A percentile compares a stretch with the other conserved stretches of the same genome.
These are phyloP conservation scores for Solanum chacoense DNA, from an alignment of 305 asterid species.

Conservation along the genomic window DNA sequence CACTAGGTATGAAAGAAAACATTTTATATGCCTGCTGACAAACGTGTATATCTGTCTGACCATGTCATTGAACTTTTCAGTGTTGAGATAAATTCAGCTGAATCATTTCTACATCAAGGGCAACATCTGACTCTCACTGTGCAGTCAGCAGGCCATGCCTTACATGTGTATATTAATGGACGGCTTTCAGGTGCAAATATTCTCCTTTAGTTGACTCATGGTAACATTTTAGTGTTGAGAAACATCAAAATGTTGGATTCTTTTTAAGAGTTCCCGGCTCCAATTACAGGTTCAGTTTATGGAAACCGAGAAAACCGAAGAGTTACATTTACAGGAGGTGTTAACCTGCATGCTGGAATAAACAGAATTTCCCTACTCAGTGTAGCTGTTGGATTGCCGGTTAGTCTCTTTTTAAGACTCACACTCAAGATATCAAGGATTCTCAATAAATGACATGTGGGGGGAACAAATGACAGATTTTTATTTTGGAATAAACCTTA, in stretches of 20 bases:
- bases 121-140: slow-evolving; percentile 46
- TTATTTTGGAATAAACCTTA: background rate
- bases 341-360: slow-evolving; percentile 59
- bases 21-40: background rate
- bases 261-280: background rate
- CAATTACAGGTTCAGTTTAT: slow-evolving; percentile 62
- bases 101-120: slow-evolving; percentile 62
- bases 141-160: slow-evolving; percentile 66
- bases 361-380: slow-evolving; percentile 74
- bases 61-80: slow-evolving; percentile 26
- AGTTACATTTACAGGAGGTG: slow-evolving; percentile 42
- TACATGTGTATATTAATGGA: slow-evolving; percentile 82
- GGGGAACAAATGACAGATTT: background rate
- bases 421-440: background rate
- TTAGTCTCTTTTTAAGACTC: slow-evolving; percentile 17
- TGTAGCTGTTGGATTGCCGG: slow-evolving; percentile 84
- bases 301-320: slow-evolving; percentile 44
- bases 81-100: slow-evolving; percentile 48
- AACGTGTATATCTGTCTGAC: background rate
- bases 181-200: slow-evolving; percentile 35
- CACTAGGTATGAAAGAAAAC: slow-evolving; percentile 45
- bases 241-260: background rate
- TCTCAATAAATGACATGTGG: background rate
- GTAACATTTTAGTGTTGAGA: background rate
- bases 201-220: background rate